phyloP scores from a whole-genome alignment of 2,329 filamentous ascomycete species.

The Didymellaceae sp. region DNA sequence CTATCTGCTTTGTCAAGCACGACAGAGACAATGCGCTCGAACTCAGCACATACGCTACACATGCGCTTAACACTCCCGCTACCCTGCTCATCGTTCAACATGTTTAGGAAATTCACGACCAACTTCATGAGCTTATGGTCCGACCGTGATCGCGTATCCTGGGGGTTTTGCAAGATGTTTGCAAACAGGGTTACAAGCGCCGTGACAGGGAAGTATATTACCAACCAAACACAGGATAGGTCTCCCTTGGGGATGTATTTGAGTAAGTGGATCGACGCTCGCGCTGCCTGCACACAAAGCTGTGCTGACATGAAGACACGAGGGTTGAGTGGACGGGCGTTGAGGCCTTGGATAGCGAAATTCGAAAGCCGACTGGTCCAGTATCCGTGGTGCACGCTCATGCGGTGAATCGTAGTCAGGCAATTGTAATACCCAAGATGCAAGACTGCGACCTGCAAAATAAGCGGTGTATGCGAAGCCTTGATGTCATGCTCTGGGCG shows the following conservation, averaged over 20 bases:
- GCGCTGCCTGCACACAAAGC: constrained; percentile 88
- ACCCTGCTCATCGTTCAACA: constrained; percentile 85
- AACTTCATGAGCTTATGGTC: constrained; percentile 91
- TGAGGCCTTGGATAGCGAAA: constrained; percentile 92
- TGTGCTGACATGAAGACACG: constrained; percentile 93
- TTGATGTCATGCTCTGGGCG: constrained; percentile 97
- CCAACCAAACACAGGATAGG: constrained; percentile 93
- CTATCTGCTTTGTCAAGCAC: constrained; percentile 92
- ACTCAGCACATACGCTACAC: constrained; percentile 93
- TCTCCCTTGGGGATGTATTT: constrained; percentile 97
- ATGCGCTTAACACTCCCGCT: constrained; percentile 92
- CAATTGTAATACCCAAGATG: constrained; percentile 99
- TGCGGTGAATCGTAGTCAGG: constrained; percentile 94
- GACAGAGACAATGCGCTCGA: constrained; percentile 89
- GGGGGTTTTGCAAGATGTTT: constrained; percentile 93
- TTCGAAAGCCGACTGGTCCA: constrained; percentile 96
- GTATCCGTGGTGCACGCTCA: constrained; percentile 97
- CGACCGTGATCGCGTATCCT: constrained; percentile 84
- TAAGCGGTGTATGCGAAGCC: constrained; percentile 88
- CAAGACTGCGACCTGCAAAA: constrained; percentile 90
- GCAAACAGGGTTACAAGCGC: constrained; percentile 94
- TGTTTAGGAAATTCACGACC: constrained; percentile 90
- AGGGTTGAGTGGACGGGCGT: constrained; percentile 88
- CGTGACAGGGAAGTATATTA: constrained; percentile 95
- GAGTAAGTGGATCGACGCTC: constrained; percentile 90